These are phyloP conservation scores for Elongisporangium undulatum DNA, from an alignment of 352 stramenopile species.

Conservation along the genomic window DNA sequence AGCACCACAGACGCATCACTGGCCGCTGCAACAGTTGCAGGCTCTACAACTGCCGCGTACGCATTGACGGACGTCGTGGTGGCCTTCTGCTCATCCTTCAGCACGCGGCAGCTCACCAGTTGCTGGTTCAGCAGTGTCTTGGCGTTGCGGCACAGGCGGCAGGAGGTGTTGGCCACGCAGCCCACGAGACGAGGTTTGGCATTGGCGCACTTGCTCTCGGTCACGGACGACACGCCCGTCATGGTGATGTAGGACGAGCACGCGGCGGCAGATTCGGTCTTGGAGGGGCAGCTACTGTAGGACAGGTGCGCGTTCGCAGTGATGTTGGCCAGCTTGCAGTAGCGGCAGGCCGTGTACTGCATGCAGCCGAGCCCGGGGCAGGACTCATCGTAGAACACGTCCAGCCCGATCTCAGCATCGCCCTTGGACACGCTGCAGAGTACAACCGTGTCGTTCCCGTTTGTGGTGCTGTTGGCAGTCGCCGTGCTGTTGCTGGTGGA, in stretches of 20 bases:
- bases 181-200: slow-evolving; percentile 22
- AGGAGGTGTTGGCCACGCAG: slow-evolving; percentile 37
- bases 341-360: slow-evolving; percentile 13
- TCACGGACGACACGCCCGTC: slow-evolving; percentile 35
- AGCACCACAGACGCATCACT: no score
- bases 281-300: slow-evolving; percentile 1
- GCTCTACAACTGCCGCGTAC: no score
- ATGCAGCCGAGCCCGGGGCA: no score
- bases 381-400: no score
- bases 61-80: not conserved
- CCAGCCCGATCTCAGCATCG: no score
- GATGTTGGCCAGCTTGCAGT: slow-evolving; percentile 10
- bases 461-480: no score
- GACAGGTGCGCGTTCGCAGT: slow-evolving; percentile 6
- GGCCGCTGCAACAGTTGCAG: no score
- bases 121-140: slow-evolving; percentile 62
- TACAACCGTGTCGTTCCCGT: no score
- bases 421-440: no score
- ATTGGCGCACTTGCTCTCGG: slow-evolving; percentile 31
- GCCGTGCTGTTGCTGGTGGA: no score
- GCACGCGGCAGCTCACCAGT: slow-evolving; percentile 48
- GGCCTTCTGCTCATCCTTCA: slow-evolving; percentile 14
- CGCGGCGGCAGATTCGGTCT: slow-evolving; percentile 14
- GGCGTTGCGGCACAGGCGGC: slow-evolving; percentile 43
- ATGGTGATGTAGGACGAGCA: slow-evolving; percentile 19